Conservation (phyloP, 2,329 filamentous ascomycete genomes). For the Grosmannia penicillata region DNA sequence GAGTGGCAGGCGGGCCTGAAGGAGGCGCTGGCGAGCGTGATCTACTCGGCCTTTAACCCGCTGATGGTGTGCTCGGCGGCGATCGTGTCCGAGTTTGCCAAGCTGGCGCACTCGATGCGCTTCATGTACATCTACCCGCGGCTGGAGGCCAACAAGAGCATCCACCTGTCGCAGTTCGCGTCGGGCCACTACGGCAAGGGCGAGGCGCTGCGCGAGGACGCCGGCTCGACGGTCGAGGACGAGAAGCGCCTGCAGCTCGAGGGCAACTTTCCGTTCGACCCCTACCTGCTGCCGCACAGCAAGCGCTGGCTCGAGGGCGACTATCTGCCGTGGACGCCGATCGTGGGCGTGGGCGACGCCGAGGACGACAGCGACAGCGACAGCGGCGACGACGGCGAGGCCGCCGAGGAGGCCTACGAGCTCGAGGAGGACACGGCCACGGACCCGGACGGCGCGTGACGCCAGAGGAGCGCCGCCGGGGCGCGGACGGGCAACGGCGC, state of each 20-base stretch:
- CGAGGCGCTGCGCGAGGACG: constrained; percentile 31
- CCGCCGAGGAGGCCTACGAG: constrained; percentile 9
- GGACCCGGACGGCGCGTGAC: too few relatives aligned
- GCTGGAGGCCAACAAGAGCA: constrained; percentile 82
- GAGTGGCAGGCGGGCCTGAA: constrained; percentile 64
- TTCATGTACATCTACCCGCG: constrained; percentile 83
- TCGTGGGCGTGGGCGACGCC: constrained; percentile 51
- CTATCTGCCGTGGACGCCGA: constrained; percentile 66
- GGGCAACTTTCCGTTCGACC: constrained; percentile 94
- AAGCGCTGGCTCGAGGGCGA: constrained; percentile 76
- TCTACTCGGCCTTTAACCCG: constrained; percentile 82
- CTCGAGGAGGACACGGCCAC: constrained; percentile 7
- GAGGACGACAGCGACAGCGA: constrained; percentile 33
- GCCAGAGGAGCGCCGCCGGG: too few relatives aligned
- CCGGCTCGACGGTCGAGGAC: constrained; percentile 39
- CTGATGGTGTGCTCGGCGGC: constrained; percentile 84
- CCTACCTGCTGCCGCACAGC: constrained; percentile 78
- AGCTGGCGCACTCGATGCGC: constrained; percentile 68
- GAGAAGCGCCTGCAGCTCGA: constrained; percentile 78
- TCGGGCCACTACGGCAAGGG: constrained; percentile 40
- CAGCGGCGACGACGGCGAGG: constrained; percentile 26
- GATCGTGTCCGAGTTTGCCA: constrained; percentile 85
- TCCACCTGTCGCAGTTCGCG: constrained; percentile 61
- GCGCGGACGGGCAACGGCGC: too few relatives aligned
- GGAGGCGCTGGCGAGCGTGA: constrained; percentile 58